These are phyloP conservation scores for Juncus inflexus DNA, from an alignment of 176 grass and related monocot genomes.

Conservation along the genomic window DNA sequence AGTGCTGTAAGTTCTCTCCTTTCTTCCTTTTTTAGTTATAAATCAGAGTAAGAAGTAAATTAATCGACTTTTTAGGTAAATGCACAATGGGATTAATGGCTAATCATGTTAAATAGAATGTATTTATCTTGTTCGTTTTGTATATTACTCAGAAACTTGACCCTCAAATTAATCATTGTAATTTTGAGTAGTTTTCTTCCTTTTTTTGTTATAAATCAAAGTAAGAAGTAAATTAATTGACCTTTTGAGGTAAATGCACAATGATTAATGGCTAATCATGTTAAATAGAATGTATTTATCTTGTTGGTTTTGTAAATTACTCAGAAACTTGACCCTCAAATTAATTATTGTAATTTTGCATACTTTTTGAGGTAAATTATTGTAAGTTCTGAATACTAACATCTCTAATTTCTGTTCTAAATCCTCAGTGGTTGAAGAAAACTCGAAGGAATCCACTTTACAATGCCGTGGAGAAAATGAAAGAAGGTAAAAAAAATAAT, in stretches of 20 bases:
- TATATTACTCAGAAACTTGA: not conserved
- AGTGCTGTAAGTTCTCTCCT: conserved; percentile 59
- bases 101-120: too few species aligned
- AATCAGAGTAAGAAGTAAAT: not conserved
- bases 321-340: too few species aligned
- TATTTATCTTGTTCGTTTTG: not conserved
- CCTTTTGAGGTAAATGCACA: not conserved
- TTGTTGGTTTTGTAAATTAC: not conserved
- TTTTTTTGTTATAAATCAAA: not conserved
- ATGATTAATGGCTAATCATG: not conserved
- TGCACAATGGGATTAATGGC: not conserved
- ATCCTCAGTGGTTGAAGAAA: conserved; percentile 81
- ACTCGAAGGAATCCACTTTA: conserved; percentile 76
- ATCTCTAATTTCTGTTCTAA: conserved; percentile 13
- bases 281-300: not conserved
- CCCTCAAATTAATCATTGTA: too few species aligned
- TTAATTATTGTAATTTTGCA: too few species aligned
- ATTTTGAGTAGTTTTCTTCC: not conserved
- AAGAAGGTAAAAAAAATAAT: conserved; percentile 53
- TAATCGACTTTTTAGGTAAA: not conserved
- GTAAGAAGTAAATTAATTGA: not conserved
- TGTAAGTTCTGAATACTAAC: not conserved
- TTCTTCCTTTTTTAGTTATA: not conserved
- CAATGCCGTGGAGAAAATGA: conserved; percentile 97
- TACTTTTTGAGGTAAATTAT: not conserved